These are phyloP conservation scores for Fusarium incarnatum DNA, from an alignment of 2,329 filamentous ascomycete species.

Conservation along the genomic window DNA sequence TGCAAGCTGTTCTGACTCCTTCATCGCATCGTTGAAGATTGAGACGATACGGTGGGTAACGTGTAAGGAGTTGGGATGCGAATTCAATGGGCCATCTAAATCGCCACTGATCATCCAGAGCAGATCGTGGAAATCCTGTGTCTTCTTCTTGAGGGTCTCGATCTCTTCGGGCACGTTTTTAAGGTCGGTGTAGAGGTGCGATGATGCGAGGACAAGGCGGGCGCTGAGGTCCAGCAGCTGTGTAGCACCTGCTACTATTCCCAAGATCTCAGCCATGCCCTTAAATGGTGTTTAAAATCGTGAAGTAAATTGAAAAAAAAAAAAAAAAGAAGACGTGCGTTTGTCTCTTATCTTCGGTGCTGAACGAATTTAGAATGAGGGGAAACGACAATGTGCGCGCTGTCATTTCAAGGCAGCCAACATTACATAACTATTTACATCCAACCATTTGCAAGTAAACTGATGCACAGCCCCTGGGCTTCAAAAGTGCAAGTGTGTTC, in stretches of 20 bases:
- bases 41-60: background rate
- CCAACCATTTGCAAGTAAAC: background rate
- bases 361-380: background rate
- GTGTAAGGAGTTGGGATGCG: background rate
- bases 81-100: accelerated
- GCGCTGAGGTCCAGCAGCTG: background rate
- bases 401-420: accelerated
- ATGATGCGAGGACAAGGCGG: background rate
- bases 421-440: background rate
- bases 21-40: background rate
- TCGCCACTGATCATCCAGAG: background rate
- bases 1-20: background rate
- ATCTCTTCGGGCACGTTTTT: background rate
- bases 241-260: background rate
- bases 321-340: too few species aligned
- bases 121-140: accelerated
- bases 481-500: too few species aligned
- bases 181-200: accelerated
- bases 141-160: accelerated
- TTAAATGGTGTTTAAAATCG: too few species aligned
- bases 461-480: background rate
- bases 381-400: accelerated
- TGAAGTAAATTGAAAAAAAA: accelerated
- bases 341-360: too few species aligned
- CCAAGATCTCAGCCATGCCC: accelerated